Base-by-base conservation (phyloP, 768 basidiomycete species). In the Trametes villosa region DNA sequence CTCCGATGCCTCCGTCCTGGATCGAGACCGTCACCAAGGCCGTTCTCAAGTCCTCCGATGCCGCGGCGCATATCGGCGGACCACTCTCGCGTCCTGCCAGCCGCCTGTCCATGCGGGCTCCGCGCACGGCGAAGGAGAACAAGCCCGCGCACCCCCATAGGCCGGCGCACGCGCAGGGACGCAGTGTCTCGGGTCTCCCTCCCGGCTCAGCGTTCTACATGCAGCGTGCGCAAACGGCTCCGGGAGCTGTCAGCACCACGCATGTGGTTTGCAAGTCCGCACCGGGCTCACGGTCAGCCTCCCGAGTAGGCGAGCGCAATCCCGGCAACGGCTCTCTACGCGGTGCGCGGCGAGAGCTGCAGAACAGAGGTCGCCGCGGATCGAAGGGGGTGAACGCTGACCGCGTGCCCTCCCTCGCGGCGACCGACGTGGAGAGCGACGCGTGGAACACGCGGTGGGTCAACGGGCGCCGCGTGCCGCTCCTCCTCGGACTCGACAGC, bases 1-100 rank as follows among this genome's bases (percentile, higher is more conserved):
- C 86, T n/a, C 84, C 87, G 4, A 75, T 90, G 31, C 88, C 89
- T 4, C 70, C 78, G 9, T 83, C 83, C n/a, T 91, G 89, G 89
- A 74, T 91, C 24, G 86, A 88, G 68, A 82, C 78, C 1, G 86
- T 91, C n/a, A 80, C 87, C 9, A 83, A 80, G 55, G 87, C 87
- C 0, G 78, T 91, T 9, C 74, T 86, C n/a, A 67, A 65, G 12
- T 79, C 80, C 45, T 83, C 84, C 20, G 81, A 80, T 3, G 70
- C 75, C 34, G 82, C 77, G 4, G 75, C 80, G 1, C 77, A 79
- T 60, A 70, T 82, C 5, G 79, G 83, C 22, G 78, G 81, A 0
- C 80, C 70, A 0, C 40, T 59, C 24, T 52, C 64, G 15, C 62
- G 59, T 18, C 58, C 65, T 24, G 45, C 53, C 46, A 63, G 53